Conservation (phyloP, 306 rosid species). For the Nissolia schottii region DNA sequence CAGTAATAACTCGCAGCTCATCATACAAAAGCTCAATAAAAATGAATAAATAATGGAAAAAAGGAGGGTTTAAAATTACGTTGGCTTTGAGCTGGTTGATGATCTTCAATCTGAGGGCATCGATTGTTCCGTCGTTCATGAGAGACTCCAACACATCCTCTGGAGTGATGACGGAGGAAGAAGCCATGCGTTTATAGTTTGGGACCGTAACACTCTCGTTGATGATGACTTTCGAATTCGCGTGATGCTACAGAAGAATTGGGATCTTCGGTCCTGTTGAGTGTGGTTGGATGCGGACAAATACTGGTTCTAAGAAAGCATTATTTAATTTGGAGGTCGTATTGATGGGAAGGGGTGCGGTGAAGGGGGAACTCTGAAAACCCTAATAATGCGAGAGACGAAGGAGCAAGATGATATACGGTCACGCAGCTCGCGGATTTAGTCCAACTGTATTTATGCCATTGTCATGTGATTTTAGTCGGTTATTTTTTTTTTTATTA, state of each 20-base stretch:
- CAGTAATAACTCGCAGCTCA: neutral
- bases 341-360: neutral
- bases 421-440: neutral
- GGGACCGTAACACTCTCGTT: neutral
- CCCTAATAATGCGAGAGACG: slow-evolving; percentile 6
- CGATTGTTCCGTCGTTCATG: slow-evolving; percentile 96
- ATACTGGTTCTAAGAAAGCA: neutral
- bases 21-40: neutral
- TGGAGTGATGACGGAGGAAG: slow-evolving; percentile 67
- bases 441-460: too few relatives aligned
- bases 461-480: too few relatives aligned
- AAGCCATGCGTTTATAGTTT: slow-evolving; percentile 35
- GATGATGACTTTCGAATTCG: neutral
- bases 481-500: too few relatives aligned
- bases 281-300: neutral
- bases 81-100: slow-evolving; percentile 98
- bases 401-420: neutral
- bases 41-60: neutral
- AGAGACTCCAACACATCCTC: slow-evolving; percentile 84
- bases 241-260: neutral
- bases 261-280: neutral
- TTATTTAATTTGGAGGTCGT: neutral
- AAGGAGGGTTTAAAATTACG: slow-evolving; percentile 26
- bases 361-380: neutral
- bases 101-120: slow-evolving; percentile 89